Evolutionary conservation across 2,329 filamentous ascomycete genomes (phyloP).

Genomic region (Diaporthe sp.): DNA sequence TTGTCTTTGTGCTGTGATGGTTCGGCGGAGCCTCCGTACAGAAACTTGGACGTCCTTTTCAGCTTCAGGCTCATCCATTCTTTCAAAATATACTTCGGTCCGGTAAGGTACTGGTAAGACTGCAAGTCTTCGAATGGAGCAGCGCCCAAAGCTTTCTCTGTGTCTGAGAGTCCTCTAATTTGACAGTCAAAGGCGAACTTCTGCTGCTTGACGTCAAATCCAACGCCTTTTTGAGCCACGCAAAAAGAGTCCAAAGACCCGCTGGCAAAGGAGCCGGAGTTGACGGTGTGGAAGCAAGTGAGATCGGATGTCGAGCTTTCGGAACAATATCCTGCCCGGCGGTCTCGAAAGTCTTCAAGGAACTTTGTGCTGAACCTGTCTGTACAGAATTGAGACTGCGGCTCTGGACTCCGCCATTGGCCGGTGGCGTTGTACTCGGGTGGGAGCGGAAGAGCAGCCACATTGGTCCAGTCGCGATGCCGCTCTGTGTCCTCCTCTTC

Average conservation of each 20-base stretch:
- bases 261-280: neutral
- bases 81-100: neutral
- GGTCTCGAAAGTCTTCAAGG: slow-evolving; percentile 51
- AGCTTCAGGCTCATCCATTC: neutral
- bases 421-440: neutral
- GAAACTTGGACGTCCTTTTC: neutral
- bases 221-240: neutral
- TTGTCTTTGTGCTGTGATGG: neutral
- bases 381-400: neutral
- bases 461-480: neutral
- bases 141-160: neutral
- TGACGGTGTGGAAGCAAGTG: slow-evolving; percentile 33
- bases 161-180: neutral
- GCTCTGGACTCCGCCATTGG: neutral
- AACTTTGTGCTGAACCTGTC: slow-evolving; percentile 16
- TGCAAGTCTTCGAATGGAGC: neutral
- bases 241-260: slow-evolving; percentile 30
- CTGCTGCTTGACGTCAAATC: slow-evolving; percentile 8
- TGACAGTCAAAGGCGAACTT: slow-evolving; percentile 31
- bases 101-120: slow-evolving; percentile 32
- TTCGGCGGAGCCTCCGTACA: neutral
- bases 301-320: slow-evolving; percentile 16
- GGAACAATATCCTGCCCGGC: slow-evolving; percentile 32
- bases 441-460: neutral
- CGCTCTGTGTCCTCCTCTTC: neutral